phyloP scores from a whole-genome alignment of 2,329 filamentous ascomycete species.

The Colletotrichum filicis region DNA sequence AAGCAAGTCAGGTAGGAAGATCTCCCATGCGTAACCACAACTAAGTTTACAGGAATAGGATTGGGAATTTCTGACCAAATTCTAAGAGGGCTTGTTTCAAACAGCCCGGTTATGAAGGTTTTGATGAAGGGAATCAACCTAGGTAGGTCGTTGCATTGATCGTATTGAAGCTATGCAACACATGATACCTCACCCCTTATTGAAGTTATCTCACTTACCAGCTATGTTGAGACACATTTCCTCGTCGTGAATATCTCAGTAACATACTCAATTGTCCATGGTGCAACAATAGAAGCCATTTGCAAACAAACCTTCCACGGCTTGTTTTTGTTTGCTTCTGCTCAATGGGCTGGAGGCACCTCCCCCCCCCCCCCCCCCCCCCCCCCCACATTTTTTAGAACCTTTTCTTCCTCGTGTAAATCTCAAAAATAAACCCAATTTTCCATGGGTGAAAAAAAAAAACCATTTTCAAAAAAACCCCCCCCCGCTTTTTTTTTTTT shows the following conservation, averaged over 20 bases:
- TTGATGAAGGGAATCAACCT: neutral
- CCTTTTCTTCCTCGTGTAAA: too few relatives aligned
- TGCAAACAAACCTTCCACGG: neutral
- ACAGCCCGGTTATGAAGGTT: neutral
- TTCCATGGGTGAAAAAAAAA: too few relatives aligned
- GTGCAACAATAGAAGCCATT: neutral
- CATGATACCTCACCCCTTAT: neutral
- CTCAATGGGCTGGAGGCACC: neutral
- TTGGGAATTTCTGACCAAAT: neutral
- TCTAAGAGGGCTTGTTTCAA: neutral
- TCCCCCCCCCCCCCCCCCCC: neutral
- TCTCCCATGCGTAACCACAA: neutral
- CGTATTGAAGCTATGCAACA: neutral
- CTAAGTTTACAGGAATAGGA: neutral
- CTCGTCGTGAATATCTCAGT: neutral
- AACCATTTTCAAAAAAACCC: too few relatives aligned
- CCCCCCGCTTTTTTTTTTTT: too few relatives aligned
- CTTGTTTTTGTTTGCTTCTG: neutral
- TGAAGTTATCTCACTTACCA: neutral
- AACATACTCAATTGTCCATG: too few relatives aligned
- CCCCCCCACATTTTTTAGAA: too few relatives aligned
- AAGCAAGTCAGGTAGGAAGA: neutral
- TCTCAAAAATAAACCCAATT: too few relatives aligned
- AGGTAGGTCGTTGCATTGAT: neutral
- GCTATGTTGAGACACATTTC: neutral